Base-by-base conservation (phyloP, 2,329 filamentous ascomycete species). In the Cladophialophora yegresii region DNA sequence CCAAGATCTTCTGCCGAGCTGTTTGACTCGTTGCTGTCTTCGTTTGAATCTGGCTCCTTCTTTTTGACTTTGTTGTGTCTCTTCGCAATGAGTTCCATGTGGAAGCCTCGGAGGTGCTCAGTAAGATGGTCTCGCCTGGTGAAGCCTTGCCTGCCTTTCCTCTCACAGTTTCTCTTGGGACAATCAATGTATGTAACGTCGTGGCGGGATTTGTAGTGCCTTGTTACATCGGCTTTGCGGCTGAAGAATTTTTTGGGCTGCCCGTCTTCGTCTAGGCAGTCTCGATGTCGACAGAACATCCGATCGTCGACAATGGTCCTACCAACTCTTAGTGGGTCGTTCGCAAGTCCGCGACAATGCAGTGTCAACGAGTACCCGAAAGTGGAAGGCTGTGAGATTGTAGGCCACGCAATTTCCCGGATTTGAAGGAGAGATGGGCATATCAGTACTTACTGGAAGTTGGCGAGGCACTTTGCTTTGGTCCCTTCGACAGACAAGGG, bases 71-170 rank as follows among this genome's bases (percentile, higher is more conserved):
- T 56, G 40, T 26, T 59, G 22, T n/a, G 50, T 66, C 59, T 66
- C 23, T 65, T 68, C 5, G 77, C 76, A 20, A 81, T 72, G 36
- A 82, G 76, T 53, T 80, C 73, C 61, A 81, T 78, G 71, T 87
- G 85, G 65, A 81, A 84, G 50, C 82, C 82, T 58, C 85, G 76
- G 58, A 83, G 72, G 72, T 87, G 85, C 70, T 87, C 85, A 45
- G 78, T 78, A 47, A 85, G 75, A 70, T 87, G 85, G 70, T 87
- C 85, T 58, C 80, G 77, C 5, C 85, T 78, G 4, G 82, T 81
- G 70, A 87, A 87, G 0, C 84, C 84, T 64, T 78, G 75, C 47
- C 67, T 71, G 4, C 77, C 78, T 69, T 82, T 82, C 16, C 82
- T 78, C 47, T 73, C 72, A 70, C 82, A 84, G 47, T 76, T 73